These are phyloP conservation scores for Nigrospora oryzae DNA, from an alignment of 2,329 filamentous ascomycete genomes.

Conservation along the genomic window DNA sequence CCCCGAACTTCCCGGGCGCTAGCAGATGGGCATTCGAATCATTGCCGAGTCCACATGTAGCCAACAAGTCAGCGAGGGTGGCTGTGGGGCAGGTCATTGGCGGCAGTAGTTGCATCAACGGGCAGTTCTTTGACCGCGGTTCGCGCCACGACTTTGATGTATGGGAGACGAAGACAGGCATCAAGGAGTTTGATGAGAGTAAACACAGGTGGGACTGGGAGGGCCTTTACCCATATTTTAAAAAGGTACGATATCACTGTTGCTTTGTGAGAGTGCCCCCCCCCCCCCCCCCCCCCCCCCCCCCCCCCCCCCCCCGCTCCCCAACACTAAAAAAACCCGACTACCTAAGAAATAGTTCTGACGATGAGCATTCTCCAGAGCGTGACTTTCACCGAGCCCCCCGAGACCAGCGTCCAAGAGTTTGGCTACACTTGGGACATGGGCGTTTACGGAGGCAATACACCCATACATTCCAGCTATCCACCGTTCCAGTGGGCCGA, in stretches of 20 bases:
- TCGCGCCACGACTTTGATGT: slow-evolving; percentile 26
- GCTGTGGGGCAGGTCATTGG: slow-evolving; percentile 25
- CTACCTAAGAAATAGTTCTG: neutral
- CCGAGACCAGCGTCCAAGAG: slow-evolving; percentile 13
- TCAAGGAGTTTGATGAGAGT: neutral
- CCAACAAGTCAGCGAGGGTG: slow-evolving; percentile 16
- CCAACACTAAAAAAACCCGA: neutral
- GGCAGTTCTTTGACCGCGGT: slow-evolving; percentile 28
- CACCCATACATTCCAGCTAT: slow-evolving; percentile 22
- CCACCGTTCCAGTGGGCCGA: slow-evolving; percentile 22
- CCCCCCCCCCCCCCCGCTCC: too few species aligned
- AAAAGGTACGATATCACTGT: slow-evolving; percentile 16
- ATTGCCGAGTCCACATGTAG: slow-evolving; percentile 7
- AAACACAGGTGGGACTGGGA: slow-evolving; percentile 23
- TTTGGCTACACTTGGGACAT: slow-evolving; percentile 23
- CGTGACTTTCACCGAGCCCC: slow-evolving; percentile 19
- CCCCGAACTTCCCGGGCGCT: neutral
- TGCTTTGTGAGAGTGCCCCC: neutral
- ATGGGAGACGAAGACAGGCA: slow-evolving; percentile 22
- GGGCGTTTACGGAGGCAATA: slow-evolving; percentile 20
- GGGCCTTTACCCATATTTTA: slow-evolving; percentile 24
- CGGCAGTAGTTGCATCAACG: slow-evolving; percentile 27
- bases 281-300: too few species aligned
- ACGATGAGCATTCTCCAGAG: slow-evolving; percentile 10
- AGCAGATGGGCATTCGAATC: neutral